phyloP scores from a whole-genome alignment of 495 filamentous ascomycete species.

The Daldinia caldariorum region DNA sequence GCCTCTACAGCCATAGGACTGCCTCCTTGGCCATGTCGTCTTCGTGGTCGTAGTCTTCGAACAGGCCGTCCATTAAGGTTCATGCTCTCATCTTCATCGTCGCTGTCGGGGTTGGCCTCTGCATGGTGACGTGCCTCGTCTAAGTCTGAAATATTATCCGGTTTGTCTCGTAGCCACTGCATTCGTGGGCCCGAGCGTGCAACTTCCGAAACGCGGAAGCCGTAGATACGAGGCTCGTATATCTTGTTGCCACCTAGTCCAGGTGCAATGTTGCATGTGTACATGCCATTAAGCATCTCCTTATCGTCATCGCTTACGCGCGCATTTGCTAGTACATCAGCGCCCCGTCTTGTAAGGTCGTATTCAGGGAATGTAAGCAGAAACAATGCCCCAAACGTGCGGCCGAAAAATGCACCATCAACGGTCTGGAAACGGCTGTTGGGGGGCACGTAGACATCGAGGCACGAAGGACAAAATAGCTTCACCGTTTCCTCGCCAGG shows the following conservation, averaged over 20 bases:
- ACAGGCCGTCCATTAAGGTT: slow-evolving; percentile 50
- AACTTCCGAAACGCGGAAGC: slow-evolving; percentile 89
- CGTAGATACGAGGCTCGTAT: slow-evolving; percentile 96
- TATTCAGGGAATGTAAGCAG: slow-evolving; percentile 98
- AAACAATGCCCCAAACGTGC: slow-evolving; percentile 92
- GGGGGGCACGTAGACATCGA: slow-evolving; percentile 96
- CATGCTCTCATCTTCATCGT: slow-evolving; percentile 60
- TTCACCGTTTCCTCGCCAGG: slow-evolving; percentile 98
- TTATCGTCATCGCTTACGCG: slow-evolving; percentile 55
- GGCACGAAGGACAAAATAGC: slow-evolving; percentile 94
- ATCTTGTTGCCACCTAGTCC: slow-evolving; percentile 84
- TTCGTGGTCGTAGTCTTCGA: slow-evolving; percentile 51
- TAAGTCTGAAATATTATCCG: slow-evolving; percentile 78
- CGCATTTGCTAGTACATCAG: slow-evolving; percentile 53
- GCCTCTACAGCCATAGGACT: slow-evolving; percentile 64
- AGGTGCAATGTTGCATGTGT: slow-evolving; percentile 82
- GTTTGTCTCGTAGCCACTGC: slow-evolving; percentile 92
- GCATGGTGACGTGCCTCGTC: slow-evolving; percentile 76
- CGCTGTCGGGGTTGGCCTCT: slow-evolving; percentile 57
- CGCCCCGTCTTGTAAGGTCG: slow-evolving; percentile 70
- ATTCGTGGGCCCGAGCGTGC: slow-evolving; percentile 90
- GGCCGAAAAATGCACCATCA: slow-evolving; percentile 98
- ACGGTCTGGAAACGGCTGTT: slow-evolving; percentile 97
- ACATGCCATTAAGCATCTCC: slow-evolving; percentile 81
- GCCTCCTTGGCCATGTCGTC: slow-evolving; percentile 53